phyloP scores from a whole-genome alignment of 495 filamentous ascomycete species.

The Schizothecium vesticola region DNA sequence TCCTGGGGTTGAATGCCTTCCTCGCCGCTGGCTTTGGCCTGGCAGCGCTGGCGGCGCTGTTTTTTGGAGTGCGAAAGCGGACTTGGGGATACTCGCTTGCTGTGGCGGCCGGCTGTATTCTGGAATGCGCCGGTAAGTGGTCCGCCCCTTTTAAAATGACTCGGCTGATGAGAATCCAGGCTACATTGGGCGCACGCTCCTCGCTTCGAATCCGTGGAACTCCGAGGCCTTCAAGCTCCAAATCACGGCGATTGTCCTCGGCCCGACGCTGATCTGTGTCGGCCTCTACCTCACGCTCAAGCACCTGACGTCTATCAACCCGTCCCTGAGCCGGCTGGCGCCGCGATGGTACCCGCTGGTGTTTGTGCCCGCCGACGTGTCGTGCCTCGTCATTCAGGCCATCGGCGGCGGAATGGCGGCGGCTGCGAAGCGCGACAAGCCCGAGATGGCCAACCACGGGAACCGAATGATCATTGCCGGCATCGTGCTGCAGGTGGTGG shows the following conservation, averaged over 20 bases:
- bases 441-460: conserved; percentile 36
- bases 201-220: conserved; percentile 57
- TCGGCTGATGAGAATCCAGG: conserved; percentile 27
- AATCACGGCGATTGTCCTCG: conserved; percentile 62
- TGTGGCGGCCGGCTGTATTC: conserved; percentile 43
- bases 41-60: conserved; percentile 41
- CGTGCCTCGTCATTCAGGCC: conserved; percentile 59
- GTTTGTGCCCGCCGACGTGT: conserved; percentile 64
- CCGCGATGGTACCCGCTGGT: conserved; percentile 55
- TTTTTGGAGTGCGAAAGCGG: conserved; percentile 52
- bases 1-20: conserved; percentile 56
- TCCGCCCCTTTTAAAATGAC: not conserved
- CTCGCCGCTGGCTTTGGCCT: conserved; percentile 53
- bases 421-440: conserved; percentile 35
- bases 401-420: conserved; percentile 61
- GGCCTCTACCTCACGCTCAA: conserved; percentile 64
- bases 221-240: conserved; percentile 56
- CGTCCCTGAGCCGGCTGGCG: conserved; percentile 48
- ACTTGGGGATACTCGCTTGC: conserved; percentile 59
- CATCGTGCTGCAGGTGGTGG: conserved; percentile 63
- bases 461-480: conserved; percentile 68
- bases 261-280: conserved; percentile 60
- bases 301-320: conserved; percentile 51
- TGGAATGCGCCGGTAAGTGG: conserved; percentile 33
- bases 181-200: conserved; percentile 57